Percentiles rank a stretch among this genome's conserved stretches.
These are phyloP conservation scores for Diospyros lotus DNA, from an alignment of 148 eudicot genomes.

Conservation along the genomic window DNA sequence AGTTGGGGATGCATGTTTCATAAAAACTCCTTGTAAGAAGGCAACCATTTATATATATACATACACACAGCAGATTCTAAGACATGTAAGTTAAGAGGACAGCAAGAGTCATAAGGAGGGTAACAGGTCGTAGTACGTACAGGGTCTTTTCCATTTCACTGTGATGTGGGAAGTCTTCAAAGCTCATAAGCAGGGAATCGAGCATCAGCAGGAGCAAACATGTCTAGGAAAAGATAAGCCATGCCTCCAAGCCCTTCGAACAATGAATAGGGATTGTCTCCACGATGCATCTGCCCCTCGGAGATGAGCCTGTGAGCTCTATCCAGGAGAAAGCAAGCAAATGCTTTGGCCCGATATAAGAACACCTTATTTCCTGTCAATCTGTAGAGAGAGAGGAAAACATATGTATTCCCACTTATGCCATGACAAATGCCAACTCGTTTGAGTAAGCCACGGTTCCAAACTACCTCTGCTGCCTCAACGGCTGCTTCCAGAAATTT, in stretches of 20 bases:
- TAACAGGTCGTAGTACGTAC: too few species aligned
- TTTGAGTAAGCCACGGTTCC: conserved; percentile 61
- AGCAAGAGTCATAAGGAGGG: too few species aligned
- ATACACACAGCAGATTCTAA: too few species aligned
- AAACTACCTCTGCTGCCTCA: conserved; percentile 58
- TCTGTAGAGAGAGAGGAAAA: conserved; percentile 52
- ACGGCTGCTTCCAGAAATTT: conserved; percentile 50
- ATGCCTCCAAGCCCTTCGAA: conserved; percentile 75
- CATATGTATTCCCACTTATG: conserved; percentile 57
- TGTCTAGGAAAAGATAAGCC: conserved; percentile 65
- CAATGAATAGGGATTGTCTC: conserved; percentile 57
- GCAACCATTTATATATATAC: too few species aligned
- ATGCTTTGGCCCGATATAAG: conserved; percentile 63
- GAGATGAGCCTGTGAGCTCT: conserved; percentile 47
- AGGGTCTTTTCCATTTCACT: too few species aligned
- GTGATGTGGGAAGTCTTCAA: conserved; percentile 8
- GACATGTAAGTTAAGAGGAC: too few species aligned
- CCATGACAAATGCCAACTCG: conserved; percentile 70
- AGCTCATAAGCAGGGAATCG: conserved; percentile 70
- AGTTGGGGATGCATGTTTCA: too few species aligned
- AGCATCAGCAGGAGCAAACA: conserved; percentile 46
- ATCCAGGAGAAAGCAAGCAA: conserved; percentile 51
- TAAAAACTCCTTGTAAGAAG: too few species aligned
- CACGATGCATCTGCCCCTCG: conserved; percentile 52
- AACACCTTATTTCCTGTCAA: conserved; percentile 38